phyloP scores from a whole-genome alignment of 148 eudicot genomes.

The Tetragonia tetragonoides region DNA sequence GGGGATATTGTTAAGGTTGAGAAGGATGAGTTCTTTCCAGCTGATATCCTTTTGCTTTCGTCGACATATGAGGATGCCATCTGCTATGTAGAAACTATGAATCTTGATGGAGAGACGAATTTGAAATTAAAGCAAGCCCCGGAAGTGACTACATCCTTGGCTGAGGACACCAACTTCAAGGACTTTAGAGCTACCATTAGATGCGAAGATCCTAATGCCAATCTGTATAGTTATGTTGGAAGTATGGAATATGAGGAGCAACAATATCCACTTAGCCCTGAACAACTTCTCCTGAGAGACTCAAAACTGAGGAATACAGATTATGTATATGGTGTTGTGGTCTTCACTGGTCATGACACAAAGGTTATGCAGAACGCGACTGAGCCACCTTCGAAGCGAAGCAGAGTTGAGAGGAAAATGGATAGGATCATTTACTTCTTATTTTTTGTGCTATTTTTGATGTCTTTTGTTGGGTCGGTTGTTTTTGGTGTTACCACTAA shows the following conservation, averaged over 20 bases:
- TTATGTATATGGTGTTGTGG: constrained; percentile 73
- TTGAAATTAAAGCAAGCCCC: constrained; percentile 86
- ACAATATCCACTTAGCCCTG: constrained; percentile 71
- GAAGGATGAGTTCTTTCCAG: constrained; percentile 92
- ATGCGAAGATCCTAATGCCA: constrained; percentile 97
- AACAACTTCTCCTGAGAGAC: constrained; percentile 82
- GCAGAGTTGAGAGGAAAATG: constrained; percentile 86
- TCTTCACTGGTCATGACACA: constrained; percentile 90
- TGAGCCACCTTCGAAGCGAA: constrained; percentile 91
- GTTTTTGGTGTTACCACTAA: constrained; percentile 68
- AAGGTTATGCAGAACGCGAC: constrained; percentile 94
- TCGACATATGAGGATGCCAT: constrained; percentile 87
- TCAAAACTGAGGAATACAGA: constrained; percentile 91
- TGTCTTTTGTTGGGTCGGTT: constrained; percentile 70
- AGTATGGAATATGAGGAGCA: constrained; percentile 68
- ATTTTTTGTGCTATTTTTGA: constrained; percentile 53
- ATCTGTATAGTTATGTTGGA: constrained; percentile 79
- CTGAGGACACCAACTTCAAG: constrained; percentile 47
- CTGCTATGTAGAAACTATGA: constrained; percentile 96
- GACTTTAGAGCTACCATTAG: constrained; percentile 67
- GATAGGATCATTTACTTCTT: constrained; percentile 77
- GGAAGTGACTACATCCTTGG: constrained; percentile 60
- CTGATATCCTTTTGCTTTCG: constrained; percentile 82
- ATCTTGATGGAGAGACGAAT: constrained; percentile 97
- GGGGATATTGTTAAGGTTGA: constrained; percentile 89